Percentiles rank a stretch among this genome's conserved stretches.
Evolutionary conservation across 306 rosid genomes (phyloP).

Genomic region (Parietaria judaica): DNA sequence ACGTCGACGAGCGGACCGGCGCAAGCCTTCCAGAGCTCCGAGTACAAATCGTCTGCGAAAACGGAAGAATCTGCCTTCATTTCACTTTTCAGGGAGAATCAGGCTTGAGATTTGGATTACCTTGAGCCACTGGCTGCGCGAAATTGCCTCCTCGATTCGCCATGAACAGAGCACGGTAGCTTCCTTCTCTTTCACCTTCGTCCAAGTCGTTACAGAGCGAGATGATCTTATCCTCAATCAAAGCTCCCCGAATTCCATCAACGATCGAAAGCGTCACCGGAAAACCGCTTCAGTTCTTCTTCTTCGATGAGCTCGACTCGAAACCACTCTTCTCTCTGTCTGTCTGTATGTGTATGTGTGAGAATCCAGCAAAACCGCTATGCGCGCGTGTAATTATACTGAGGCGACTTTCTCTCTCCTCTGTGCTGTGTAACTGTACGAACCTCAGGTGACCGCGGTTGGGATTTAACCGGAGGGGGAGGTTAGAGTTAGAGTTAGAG

Average conservation of each 20-base stretch:
- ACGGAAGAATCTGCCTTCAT: background rate
- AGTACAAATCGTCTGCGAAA: conserved; percentile 45
- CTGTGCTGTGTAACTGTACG: conserved; percentile 17
- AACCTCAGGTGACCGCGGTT: conserved; percentile 32
- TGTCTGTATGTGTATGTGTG: background rate
- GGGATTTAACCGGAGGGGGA: conserved; percentile 18
- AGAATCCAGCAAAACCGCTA: conserved; percentile 30
- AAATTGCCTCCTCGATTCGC: conserved; percentile 50
- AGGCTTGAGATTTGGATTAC: conserved; percentile 20
- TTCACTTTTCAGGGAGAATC: background rate
- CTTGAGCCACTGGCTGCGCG: conserved; percentile 38
- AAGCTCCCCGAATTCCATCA: too few species aligned
- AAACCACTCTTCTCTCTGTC: background rate
- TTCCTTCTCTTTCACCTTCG: background rate
- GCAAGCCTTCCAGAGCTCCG: conserved; percentile 66
- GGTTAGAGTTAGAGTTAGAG: conserved; percentile 18
- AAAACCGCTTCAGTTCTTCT: too few species aligned
- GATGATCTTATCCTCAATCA: too few species aligned
- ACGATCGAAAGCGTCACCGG: too few species aligned
- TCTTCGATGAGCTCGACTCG: background rate
- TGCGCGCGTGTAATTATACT: conserved; percentile 40
- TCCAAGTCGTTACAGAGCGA: too few species aligned
- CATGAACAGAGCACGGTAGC: conserved; percentile 33
- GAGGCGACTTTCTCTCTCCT: conserved; percentile 26
- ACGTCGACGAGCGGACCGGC: conserved; percentile 93